Percentiles rank a stretch among this genome's conserved stretches.
Evolutionary conservation across 306 rosid genomes (phyloP).

Genomic region (Casuarina equisetifolia): DNA sequence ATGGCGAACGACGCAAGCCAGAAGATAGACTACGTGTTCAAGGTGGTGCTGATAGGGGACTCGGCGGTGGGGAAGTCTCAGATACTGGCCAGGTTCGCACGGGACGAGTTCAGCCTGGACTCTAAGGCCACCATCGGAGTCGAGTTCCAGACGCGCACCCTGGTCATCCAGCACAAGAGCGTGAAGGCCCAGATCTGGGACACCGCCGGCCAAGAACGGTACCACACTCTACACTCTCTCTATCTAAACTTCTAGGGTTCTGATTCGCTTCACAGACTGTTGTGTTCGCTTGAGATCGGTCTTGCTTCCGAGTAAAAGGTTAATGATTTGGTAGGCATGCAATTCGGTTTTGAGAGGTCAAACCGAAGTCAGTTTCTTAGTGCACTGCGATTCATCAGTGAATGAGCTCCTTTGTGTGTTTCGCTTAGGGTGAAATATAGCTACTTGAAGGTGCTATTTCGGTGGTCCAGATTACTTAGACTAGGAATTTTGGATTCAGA

Average conservation of each 20-base stretch:
- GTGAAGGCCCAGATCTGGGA: conserved; percentile 99
- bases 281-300: not conserved
- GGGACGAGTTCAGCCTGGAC: conserved; percentile 97
- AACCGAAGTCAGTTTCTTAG: not conserved
- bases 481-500: not conserved
- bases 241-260: not conserved
- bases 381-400: not conserved
- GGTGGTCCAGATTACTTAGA: not conserved
- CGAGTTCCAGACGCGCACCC: conserved; percentile 91
- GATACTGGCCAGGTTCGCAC: conserved; percentile 86
- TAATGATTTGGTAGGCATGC: not conserved
- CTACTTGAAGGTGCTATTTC: not conserved
- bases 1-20: conserved; percentile 84
- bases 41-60: conserved; percentile 92
- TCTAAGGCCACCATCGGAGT: conserved; percentile 97
- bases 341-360: not conserved
- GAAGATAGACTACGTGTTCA: conserved; percentile 96
- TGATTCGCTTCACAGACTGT: not conserved
- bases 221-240: not conserved
- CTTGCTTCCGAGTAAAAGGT: not conserved
- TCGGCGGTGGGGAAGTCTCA: conserved; percentile 99
- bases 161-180: conserved; percentile 83
- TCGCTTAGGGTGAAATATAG: not conserved
- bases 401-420: too few species aligned
- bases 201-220: conserved; percentile 99